Base-by-base conservation (phyloP, 768 basidiomycete species). In the Tremella yokohamensis region DNA sequence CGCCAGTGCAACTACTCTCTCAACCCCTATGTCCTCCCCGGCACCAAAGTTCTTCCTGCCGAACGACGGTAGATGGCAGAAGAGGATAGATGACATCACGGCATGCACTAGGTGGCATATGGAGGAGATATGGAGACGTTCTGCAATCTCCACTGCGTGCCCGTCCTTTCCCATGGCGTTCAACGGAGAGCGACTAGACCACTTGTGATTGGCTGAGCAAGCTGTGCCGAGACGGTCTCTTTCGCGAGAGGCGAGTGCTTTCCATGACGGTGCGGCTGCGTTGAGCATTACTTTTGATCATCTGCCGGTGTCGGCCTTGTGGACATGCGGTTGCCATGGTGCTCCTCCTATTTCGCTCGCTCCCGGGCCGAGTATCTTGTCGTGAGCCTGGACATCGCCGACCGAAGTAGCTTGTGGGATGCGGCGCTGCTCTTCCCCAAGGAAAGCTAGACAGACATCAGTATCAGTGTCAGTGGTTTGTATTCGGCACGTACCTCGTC, bases 1-100 rank as follows among this genome's bases (percentile, higher is more conserved):
- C 45, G 18, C 25, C 24, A 76, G 76, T 78, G 77, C 68, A 76
- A 78, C 70, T 72, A 71, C 59, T 74, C 74, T 11, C 74, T 78
- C 61, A 78, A 78, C 74, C 77, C 77, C 20, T 76, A 78, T 66
- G 71, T 74, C 49, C 71, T 78, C 12, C 77, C 77, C 38, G 74
- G 74, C 8, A 76, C 75, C 51, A 73, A 72, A 58, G 61, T 76
- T 25, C 60, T 78, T 38, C 66, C 73, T 15, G 39, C 66, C 29
- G 42, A 51, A 18, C 52, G 47, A 13, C 48, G 40, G 52, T 53
- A 48, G 48, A 44, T 45, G 29, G 29, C 6, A 47, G 29, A 18
- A 7, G 29, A 34, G 29, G 29, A 34, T 34, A 34, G 29, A 34
- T 34, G 29, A 34, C 29, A 22, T n/a, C 42, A n/a, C 42, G 22